Conservation (phyloP, 176 grass and related monocot genomes). For the Ananas comosus region DNA sequence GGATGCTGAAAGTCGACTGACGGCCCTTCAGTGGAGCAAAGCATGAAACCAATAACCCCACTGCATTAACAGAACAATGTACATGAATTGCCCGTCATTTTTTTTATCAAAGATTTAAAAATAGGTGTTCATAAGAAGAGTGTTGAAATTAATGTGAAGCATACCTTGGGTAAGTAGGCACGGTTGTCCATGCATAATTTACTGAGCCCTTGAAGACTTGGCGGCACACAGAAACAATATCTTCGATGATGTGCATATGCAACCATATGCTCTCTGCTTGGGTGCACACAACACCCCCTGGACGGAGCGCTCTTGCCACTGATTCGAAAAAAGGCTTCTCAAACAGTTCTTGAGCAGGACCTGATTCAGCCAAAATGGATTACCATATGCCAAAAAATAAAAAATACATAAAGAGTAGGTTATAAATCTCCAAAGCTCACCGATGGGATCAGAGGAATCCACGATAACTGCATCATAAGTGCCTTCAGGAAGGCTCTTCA, state of each 20-base stretch:
- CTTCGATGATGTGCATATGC: slow-evolving; percentile 96
- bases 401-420: not conserved
- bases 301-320: slow-evolving; percentile 56
- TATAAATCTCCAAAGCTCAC: slow-evolving; percentile 23
- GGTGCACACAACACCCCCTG: slow-evolving; percentile 88
- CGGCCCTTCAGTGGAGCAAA: slow-evolving; percentile 82
- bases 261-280: slow-evolving; percentile 99
- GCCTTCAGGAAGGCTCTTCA: slow-evolving; percentile 63
- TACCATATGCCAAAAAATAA: slow-evolving; percentile 13
- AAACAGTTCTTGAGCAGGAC: slow-evolving; percentile 92
- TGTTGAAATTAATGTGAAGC: not conserved
- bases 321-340: slow-evolving; percentile 96
- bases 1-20: slow-evolving; percentile 71
- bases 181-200: slow-evolving; percentile 97
- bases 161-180: slow-evolving; percentile 95
- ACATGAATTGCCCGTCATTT: not conserved
- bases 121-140: not conserved
- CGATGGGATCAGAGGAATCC: slow-evolving; percentile 91
- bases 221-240: slow-evolving; percentile 59
- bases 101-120: not conserved
- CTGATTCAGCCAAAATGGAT: slow-evolving; percentile 20
- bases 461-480: slow-evolving; percentile 91
- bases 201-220: slow-evolving; percentile 86
- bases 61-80: slow-evolving; percentile 26
- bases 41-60: slow-evolving; percentile 96